A percentile compares a stretch with the other conserved stretches of the same genome.
phyloP scores from a whole-genome alignment of 768 basidiomycete species.

The Strobilomyces echinocephalus region DNA sequence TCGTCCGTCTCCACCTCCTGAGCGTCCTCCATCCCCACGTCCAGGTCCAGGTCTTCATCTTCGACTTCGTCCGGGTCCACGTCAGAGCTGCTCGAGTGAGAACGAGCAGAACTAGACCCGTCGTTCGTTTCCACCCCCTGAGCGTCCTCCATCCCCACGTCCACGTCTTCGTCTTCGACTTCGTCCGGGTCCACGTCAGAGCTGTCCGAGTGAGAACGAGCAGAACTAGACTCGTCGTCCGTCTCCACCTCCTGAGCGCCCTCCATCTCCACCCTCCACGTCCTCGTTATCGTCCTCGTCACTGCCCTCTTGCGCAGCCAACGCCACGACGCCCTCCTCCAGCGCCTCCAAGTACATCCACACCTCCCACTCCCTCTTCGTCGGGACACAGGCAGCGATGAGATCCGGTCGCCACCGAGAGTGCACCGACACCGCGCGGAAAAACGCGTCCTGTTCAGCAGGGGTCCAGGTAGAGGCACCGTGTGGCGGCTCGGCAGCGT shows the following conservation, averaged over 20 bases:
- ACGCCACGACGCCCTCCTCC: slow-evolving; percentile 20
- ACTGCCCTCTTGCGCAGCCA: slow-evolving; percentile 11
- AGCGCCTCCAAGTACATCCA: slow-evolving; percentile 60
- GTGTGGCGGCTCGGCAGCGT: not conserved
- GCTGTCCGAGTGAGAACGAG: slow-evolving; percentile 10
- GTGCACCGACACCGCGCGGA: slow-evolving; percentile 59
- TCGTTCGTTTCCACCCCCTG: slow-evolving; percentile 1
- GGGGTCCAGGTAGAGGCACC: slow-evolving; percentile 48
- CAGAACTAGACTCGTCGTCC: slow-evolving; percentile 18
- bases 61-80: not conserved
- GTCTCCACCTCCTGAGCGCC: not conserved
- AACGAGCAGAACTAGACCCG: slow-evolving; percentile 23
- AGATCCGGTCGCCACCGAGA: slow-evolving; percentile 76
- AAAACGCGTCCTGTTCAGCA: slow-evolving; percentile 67
- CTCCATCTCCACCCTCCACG: not conserved
- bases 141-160: not conserved
- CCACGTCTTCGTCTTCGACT: not conserved
- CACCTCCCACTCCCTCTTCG: slow-evolving; percentile 65
- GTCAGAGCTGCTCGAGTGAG: slow-evolving; percentile 1
- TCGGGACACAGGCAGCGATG: slow-evolving; percentile 60
- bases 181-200: not conserved
- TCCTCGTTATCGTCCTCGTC: slow-evolving; percentile 6
- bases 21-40: not conserved
- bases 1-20: slow-evolving; percentile 2
- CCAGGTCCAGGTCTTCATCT: not conserved